Evolutionary conservation across 2,329 filamentous ascomycete species (phyloP).

Genomic region (Aspergillus transmontanensis): DNA sequence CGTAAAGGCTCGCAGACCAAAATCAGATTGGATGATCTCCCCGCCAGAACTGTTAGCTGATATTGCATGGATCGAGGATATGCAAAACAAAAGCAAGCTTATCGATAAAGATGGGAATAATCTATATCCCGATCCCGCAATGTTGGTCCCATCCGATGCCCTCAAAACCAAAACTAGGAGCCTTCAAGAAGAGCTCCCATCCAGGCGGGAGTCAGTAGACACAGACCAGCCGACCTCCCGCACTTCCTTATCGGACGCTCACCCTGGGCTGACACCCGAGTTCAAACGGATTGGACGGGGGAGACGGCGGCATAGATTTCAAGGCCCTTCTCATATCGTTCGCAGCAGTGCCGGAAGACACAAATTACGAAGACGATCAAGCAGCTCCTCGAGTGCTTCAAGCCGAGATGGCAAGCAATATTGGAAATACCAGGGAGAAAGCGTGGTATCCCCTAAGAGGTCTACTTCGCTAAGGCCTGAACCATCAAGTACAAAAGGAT

Average conservation of each 20-base stretch:
- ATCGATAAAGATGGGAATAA: slow-evolving; percentile 76
- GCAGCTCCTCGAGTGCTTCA: slow-evolving; percentile 60
- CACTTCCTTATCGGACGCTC: slow-evolving; percentile 45
- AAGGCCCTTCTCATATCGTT: slow-evolving; percentile 58
- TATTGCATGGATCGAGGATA: slow-evolving; percentile 84
- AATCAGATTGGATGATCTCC: slow-evolving; percentile 81
- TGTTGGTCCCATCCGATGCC: slow-evolving; percentile 24
- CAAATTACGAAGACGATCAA: slow-evolving; percentile 56
- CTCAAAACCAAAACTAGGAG: slow-evolving; percentile 12
- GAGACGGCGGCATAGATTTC: slow-evolving; percentile 62
- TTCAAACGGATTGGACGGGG: slow-evolving; percentile 58
- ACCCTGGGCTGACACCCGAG: slow-evolving; percentile 31
- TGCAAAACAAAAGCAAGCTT: slow-evolving; percentile 75
- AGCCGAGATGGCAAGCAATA: slow-evolving; percentile 39
- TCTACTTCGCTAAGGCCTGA: slow-evolving; percentile 10
- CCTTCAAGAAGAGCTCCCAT: slow-evolving; percentile 17
- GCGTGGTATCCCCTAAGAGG: slow-evolving; percentile 5
- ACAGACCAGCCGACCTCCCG: slow-evolving; percentile 26
- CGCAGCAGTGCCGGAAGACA: slow-evolving; percentile 60
- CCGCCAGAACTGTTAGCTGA: slow-evolving; percentile 88
- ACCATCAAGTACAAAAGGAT: background rate
- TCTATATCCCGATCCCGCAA: slow-evolving; percentile 55
- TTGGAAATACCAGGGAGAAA: slow-evolving; percentile 9
- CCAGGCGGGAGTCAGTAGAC: slow-evolving; percentile 27
- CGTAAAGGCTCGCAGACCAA: slow-evolving; percentile 68